phyloP scores from a whole-genome alignment of 2,329 filamentous ascomycete genomes.

The Clarireedia hainanense region DNA sequence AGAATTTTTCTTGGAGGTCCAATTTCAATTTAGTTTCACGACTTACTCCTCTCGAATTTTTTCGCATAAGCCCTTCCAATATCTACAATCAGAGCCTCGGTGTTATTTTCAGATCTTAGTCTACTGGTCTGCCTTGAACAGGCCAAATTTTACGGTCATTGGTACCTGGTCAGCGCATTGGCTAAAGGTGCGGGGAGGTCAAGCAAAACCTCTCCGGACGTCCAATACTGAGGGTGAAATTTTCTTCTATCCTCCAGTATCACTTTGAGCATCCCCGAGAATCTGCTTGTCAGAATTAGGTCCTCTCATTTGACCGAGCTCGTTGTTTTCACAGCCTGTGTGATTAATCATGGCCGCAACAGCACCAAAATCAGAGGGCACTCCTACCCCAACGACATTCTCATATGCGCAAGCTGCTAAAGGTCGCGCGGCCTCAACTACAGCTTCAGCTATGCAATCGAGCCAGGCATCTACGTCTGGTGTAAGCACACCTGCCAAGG shows the following conservation, averaged over 20 bases:
- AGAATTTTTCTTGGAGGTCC: slow-evolving; percentile 3
- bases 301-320: neutral
- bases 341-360: slow-evolving; percentile 35
- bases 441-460: slow-evolving; percentile 22
- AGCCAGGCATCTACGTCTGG: slow-evolving; percentile 25
- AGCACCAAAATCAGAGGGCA: slow-evolving; percentile 29
- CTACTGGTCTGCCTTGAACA: neutral
- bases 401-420: slow-evolving; percentile 96
- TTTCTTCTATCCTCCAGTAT: slow-evolving; percentile 17
- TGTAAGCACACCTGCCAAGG: slow-evolving; percentile 27
- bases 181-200: slow-evolving; percentile 30
- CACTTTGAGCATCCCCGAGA: neutral
- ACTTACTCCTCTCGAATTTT: neutral
- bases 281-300: slow-evolving; percentile 1
- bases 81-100: neutral
- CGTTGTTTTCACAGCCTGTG: neutral
- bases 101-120: neutral
- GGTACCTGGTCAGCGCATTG: slow-evolving; percentile 17
- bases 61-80: neutral
- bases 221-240: slow-evolving; percentile 25
- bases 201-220: slow-evolving; percentile 32
- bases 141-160: neutral
- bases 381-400: slow-evolving; percentile 50
- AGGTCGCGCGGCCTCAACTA: slow-evolving; percentile 43
- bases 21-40: slow-evolving; percentile 4